phyloP scores from a whole-genome alignment of 2,329 filamentous ascomycete genomes.

The Pestalotiopsis sp. region DNA sequence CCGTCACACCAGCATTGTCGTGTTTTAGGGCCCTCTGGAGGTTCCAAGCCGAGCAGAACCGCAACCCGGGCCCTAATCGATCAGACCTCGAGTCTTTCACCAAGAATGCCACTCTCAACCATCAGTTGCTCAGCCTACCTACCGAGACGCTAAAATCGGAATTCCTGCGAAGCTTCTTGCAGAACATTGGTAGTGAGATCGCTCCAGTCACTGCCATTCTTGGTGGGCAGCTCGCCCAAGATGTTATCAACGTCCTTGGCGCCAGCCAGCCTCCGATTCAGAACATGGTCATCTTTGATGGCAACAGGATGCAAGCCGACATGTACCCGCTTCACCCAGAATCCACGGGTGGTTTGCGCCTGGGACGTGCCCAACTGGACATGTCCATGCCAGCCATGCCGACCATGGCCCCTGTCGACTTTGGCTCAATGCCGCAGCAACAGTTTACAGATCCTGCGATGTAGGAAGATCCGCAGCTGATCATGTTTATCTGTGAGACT shows the following conservation, averaged over 20 bases:
- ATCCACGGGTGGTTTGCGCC: conserved; percentile 43
- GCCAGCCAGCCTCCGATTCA: conserved; percentile 93
- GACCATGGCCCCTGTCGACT: background rate
- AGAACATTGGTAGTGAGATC: conserved; percentile 83
- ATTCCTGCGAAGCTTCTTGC: conserved; percentile 81
- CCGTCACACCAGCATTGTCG: conserved; percentile 82
- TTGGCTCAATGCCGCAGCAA: conserved; percentile 4
- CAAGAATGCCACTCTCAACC: conserved; percentile 74
- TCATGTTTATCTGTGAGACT: background rate
- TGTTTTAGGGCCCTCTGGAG: conserved; percentile 91
- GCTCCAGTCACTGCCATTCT: conserved; percentile 87
- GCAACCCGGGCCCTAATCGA: conserved; percentile 56
- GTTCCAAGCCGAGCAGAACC: conserved; percentile 66
- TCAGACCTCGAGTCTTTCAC: conserved; percentile 79
- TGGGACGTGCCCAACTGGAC: conserved; percentile 52
- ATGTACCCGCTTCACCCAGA: conserved; percentile 80
- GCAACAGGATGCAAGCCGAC: conserved; percentile 75
- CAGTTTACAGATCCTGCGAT: conserved; percentile 12
- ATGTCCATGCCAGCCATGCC: conserved; percentile 22
- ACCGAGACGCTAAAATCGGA: conserved; percentile 68
- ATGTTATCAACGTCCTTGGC: conserved; percentile 95
- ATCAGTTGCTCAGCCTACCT: conserved; percentile 73
- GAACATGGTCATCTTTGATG: conserved; percentile 92
- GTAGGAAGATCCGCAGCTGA: conserved; percentile 7
- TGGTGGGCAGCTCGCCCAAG: conserved; percentile 89